These are phyloP conservation scores for Psilocybe cyanescens DNA, from an alignment of 768 basidiomycete species.

Conservation along the genomic window DNA sequence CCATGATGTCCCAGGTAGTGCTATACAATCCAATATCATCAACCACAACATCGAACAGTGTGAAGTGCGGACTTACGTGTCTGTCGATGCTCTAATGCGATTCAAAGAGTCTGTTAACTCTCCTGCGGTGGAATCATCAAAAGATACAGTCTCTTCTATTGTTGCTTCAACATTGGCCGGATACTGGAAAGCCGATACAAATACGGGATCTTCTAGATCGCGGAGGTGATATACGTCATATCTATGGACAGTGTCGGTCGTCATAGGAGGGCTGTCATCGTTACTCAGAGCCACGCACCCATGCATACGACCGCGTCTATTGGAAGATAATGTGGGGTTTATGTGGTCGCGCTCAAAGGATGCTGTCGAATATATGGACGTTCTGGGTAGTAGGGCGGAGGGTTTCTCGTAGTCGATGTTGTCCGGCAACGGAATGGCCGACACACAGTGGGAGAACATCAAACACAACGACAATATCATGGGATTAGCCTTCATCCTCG, in stretches of 20 bases:
- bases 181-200: slow-evolving; percentile 7
- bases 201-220: slow-evolving; percentile 18
- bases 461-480: slow-evolving; percentile 3
- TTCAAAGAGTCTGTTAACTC: not conserved
- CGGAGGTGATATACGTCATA: slow-evolving; percentile 18
- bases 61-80: not conserved
- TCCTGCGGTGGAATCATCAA: not conserved
- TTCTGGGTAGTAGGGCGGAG: not conserved
- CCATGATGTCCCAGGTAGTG: slow-evolving; percentile 8
- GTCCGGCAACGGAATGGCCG: slow-evolving; percentile 6
- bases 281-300: not conserved
- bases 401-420: not conserved
- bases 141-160: not conserved
- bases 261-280: too few species aligned
- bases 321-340: not conserved
- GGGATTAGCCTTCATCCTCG: slow-evolving; percentile 2
- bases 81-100: not conserved
- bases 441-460: not conserved
- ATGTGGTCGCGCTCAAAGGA: slow-evolving; percentile 4
- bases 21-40: not conserved
- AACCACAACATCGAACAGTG: not conserved
- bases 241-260: not conserved
- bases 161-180: not conserved
- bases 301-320: not conserved
- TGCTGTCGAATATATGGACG: slow-evolving; percentile 4